These are phyloP conservation scores for Neurospora sp. DNA, from an alignment of 495 filamentous ascomycete genomes.

Conservation along the genomic window DNA sequence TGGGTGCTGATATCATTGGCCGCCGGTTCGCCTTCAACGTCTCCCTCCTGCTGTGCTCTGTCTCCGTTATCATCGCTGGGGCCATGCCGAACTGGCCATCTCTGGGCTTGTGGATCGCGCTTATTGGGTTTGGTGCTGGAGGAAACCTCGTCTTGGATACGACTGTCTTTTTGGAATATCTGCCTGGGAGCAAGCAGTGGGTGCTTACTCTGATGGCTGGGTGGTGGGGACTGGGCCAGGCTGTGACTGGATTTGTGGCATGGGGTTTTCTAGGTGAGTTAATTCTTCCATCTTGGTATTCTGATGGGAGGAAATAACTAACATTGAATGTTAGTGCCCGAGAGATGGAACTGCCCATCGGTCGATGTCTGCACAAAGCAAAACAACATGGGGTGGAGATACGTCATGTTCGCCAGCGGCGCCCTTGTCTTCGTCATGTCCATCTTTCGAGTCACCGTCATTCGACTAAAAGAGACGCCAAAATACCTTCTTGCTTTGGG, in stretches of 20 bases:
- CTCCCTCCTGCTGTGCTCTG: constrained; percentile 51
- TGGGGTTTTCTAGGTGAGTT: constrained; percentile 62
- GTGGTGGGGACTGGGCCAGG: constrained; percentile 70
- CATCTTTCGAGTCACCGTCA: constrained; percentile 54
- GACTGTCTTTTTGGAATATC: constrained; percentile 68
- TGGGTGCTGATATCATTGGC: constrained; percentile 63
- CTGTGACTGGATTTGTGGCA: constrained; percentile 60
- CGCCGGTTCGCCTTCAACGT: constrained; percentile 69
- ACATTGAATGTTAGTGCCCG: constrained; percentile 19
- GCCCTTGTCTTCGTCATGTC: constrained; percentile 57
- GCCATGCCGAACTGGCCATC: constrained; percentile 59
- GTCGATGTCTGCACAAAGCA: constrained; percentile 46
- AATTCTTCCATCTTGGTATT: neutral
- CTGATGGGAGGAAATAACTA: neutral
- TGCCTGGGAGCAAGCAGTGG: constrained; percentile 67
- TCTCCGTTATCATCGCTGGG: constrained; percentile 57
- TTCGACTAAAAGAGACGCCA: constrained; percentile 59
- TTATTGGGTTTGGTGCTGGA: constrained; percentile 65
- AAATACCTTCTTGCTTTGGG: constrained; percentile 60
- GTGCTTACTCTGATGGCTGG: constrained; percentile 62
- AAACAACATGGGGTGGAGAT: constrained; percentile 76
- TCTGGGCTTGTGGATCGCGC: constrained; percentile 52
- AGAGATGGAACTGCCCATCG: constrained; percentile 45
- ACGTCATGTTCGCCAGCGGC: constrained; percentile 56
- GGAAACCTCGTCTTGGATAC: constrained; percentile 64